Base-by-base conservation (phyloP, 2,329 filamentous ascomycete species). In the Fusarium bactridioides region DNA sequence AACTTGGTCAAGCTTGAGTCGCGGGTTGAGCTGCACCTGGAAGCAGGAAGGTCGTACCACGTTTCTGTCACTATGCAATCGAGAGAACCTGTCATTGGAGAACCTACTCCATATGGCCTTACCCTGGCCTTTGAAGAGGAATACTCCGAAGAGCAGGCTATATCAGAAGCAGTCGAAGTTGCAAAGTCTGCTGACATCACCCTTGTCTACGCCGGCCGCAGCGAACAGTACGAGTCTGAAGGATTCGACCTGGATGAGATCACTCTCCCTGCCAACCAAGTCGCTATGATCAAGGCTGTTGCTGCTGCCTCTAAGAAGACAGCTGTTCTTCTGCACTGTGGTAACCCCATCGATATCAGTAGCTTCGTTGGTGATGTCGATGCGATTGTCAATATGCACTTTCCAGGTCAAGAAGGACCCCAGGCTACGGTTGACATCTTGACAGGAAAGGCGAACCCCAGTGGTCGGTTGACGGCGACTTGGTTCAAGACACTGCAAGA, bases 11-110 rank as follows among this genome's bases (percentile, higher is more conserved):
- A 48, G 1, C 18, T 57, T 1, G 54, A 57, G 19, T 57, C 54
- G 1, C 4, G 19, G 3, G 23, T 57, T 0, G 0, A 37, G 13
- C 0, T 57, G 0, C 3, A 0, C 2, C 48, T 57, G 40, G 40
- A 57, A 3, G 23, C 41, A 37, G 54, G 40, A 43, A 31, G 8
- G 15, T 15, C 51, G 1, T 55, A 55, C 3, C 15, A 25, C 3
- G 5, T 55, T 4, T 55, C 19, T n/a, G 51, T 55, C 5, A 19
- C 21, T 5, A 55, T 55, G 51, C 25, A 55, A 18, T 55, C 51
- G 0, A 41, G 51, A 43, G 25, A 55, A 7, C 37, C 37, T 13
- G 51, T 55, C 2, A 3, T 55, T 43, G 51, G 51, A 0, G 51
- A 55, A 3, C 51, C 51, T 10, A 55, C 51, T 31, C 51, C 51